These are phyloP conservation scores for Pseudogymnoascus sp. DNA, from an alignment of 2,329 filamentous ascomycete genomes.

Conservation along the genomic window DNA sequence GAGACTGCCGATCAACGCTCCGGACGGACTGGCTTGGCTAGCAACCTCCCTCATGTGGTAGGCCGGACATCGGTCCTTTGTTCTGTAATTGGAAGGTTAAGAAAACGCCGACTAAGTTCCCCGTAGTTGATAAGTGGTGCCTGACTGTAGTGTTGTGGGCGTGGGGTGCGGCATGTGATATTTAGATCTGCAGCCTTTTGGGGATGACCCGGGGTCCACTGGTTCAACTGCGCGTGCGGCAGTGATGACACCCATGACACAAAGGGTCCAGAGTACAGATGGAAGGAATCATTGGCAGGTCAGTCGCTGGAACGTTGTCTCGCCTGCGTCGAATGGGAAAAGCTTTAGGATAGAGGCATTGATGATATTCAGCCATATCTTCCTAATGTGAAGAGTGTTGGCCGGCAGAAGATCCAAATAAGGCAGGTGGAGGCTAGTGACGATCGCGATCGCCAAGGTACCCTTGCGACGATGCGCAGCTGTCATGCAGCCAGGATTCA, in stretches of 20 bases:
- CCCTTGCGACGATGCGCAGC: neutral
- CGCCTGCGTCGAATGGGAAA: neutral
- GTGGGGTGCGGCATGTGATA: constrained; percentile 3
- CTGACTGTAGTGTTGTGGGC: neutral
- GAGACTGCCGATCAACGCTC: neutral
- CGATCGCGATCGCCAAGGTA: neutral
- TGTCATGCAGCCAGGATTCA: neutral
- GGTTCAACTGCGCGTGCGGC: neutral
- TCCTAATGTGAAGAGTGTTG: neutral
- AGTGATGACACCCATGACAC: neutral
- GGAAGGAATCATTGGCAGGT: neutral
- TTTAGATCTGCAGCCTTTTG: constrained; percentile 1
- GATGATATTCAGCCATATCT: neutral
- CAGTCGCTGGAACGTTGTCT: neutral
- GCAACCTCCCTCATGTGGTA: constrained; percentile 6
- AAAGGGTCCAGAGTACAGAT: neutral
- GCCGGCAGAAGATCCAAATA: neutral
- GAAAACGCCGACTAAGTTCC: neutral
- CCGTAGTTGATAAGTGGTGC: neutral
- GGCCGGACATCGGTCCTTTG: neutral
- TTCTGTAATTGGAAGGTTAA: constrained; percentile 1
- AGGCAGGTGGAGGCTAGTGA: neutral
- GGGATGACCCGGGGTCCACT: neutral
- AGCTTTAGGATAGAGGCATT: neutral
- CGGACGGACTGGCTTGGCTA: neutral